Conservation (phyloP, 2,329 filamentous ascomycete species). For the Pyrenophora teres region DNA sequence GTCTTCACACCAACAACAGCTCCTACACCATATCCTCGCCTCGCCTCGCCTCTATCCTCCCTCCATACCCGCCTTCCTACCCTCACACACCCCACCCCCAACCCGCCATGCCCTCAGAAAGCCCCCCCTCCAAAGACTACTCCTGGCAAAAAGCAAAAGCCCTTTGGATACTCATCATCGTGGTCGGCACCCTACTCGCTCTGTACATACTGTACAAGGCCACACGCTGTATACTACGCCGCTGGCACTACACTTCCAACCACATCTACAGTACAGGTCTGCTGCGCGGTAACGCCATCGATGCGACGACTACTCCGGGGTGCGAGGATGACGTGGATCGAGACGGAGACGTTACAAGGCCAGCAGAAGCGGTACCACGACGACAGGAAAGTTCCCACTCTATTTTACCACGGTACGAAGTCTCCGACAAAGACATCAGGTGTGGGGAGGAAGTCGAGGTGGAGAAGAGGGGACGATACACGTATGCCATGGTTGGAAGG, state of each 20-base stretch:
- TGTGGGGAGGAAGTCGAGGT: conserved; percentile 1
- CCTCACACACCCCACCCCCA: too few species aligned
- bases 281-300: not conserved
- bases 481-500: conserved; percentile 1
- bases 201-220: not conserved
- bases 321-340: not conserved
- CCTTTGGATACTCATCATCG: conserved; percentile 2
- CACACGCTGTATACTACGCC: not conserved
- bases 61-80: too few species aligned
- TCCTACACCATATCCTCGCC: too few species aligned
- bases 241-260: not conserved
- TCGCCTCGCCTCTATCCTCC: too few species aligned
- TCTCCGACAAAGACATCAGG: not conserved
- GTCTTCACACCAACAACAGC: too few species aligned
- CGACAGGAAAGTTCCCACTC: conserved; percentile 3
- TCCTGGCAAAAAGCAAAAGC: conserved; percentile 1
- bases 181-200: not conserved
- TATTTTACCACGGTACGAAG: conserved; percentile 5
- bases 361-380: not conserved
- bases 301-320: not conserved
- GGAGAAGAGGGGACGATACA: conserved; percentile 5
- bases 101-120: too few species aligned
- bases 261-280: too few species aligned
- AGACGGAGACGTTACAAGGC: not conserved
- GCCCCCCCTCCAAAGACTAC: not conserved